Conservation (phyloP, 306 rosid genomes). For the barrel medic (Medicago truncatula) region MtrunA17r5.0-ANR NC_053042.1:55172001-55172500, state of each 20-base stretch:
- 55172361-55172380: neutral
- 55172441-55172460: neutral
- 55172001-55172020: too few relatives aligned
- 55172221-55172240: constrained; percentile 72
- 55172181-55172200: neutral
- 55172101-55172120: neutral
- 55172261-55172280: constrained; percentile 83
- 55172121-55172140: neutral
- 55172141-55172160: neutral
- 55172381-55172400: neutral
- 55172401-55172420: neutral
- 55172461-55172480: neutral
- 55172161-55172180: neutral
- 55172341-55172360: constrained; percentile 72
- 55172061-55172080: neutral
- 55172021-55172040: too few relatives aligned
- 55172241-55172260: constrained; percentile 90
- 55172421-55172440: neutral
- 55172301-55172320: constrained; percentile 81
- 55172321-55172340: constrained; percentile 66
- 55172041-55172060: neutral
- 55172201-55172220: neutral
- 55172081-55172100: neutral
- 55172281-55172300: constrained; percentile 77
- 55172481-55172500: neutral